These are phyloP conservation scores for Monosporascus sp. DNA, from an alignment of 2,329 filamentous ascomycete species.

Conservation along the genomic window DNA sequence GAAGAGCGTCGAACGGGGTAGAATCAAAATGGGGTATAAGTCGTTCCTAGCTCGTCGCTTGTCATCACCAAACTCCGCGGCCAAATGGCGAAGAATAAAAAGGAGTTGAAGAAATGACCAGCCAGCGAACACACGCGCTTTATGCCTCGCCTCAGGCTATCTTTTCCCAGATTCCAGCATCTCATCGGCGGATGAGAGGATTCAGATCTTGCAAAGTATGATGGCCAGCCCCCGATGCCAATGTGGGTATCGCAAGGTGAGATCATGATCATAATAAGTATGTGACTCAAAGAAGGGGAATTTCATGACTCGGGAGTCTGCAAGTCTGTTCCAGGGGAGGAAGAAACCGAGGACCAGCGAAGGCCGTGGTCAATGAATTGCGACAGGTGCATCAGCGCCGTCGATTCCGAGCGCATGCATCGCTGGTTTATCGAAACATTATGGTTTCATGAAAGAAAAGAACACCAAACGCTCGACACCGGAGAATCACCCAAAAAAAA, in stretches of 20 bases:
- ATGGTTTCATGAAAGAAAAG: conserved; percentile 17
- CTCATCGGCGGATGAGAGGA: conserved; percentile 5
- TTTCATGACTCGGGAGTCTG: conserved; percentile 10
- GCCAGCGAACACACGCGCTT: conserved; percentile 12
- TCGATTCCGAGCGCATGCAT: conserved; percentile 5
- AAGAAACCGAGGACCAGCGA: conserved; percentile 1
- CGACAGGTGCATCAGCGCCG: conserved; percentile 1
- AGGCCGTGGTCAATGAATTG: conserved; percentile 2
- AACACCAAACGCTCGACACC: conserved; percentile 26
- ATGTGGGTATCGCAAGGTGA: conserved; percentile 14
- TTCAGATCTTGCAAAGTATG: conserved; percentile 10
- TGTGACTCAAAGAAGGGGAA: conserved; percentile 10
- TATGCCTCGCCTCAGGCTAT: conserved; percentile 1
- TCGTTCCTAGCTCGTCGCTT: conserved; percentile 10
- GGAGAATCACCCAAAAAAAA: conserved; percentile 14
- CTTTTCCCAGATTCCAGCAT: conserved; percentile 6
- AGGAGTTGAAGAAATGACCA: conserved; percentile 13
- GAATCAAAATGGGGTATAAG: not conserved
- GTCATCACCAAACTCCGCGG: conserved; percentile 12
- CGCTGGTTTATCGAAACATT: conserved; percentile 29
- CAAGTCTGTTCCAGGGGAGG: conserved; percentile 7
- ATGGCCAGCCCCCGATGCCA: conserved; percentile 11
- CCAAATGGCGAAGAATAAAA: conserved; percentile 9
- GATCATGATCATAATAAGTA: conserved; percentile 6
- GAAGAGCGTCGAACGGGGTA: conserved; percentile 7